These are phyloP conservation scores for Akanthomyces uredinophilus DNA, from an alignment of 2,329 filamentous ascomycete species.

Conservation along the genomic window DNA sequence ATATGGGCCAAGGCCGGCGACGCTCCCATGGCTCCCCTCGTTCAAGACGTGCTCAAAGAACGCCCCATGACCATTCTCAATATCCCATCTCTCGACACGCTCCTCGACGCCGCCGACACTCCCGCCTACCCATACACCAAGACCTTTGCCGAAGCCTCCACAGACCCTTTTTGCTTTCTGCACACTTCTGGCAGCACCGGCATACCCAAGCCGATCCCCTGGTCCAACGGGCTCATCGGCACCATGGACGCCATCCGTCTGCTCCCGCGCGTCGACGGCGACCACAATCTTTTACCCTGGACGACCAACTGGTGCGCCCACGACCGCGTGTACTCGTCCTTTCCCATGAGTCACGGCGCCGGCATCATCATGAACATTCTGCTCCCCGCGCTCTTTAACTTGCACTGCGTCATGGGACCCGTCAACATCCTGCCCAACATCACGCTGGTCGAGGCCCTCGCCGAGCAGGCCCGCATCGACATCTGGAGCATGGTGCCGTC, in stretches of 20 bases:
- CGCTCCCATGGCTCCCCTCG: conserved; percentile 16
- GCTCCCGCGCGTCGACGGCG: conserved; percentile 28
- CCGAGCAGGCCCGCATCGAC: conserved; percentile 30
- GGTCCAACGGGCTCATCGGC: conserved; percentile 28
- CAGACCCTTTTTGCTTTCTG: conserved; percentile 33
- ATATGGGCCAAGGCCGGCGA: conserved; percentile 26
- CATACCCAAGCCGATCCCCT: conserved; percentile 35
- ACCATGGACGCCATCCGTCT: conserved; percentile 34
- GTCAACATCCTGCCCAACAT: conserved; percentile 31
- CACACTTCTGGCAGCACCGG: conserved; percentile 41
- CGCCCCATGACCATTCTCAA: conserved; percentile 25
- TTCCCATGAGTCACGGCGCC: conserved; percentile 34
- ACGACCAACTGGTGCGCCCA: conserved; percentile 25
- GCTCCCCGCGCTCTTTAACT: conserved; percentile 30
- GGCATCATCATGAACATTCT: conserved; percentile 38
- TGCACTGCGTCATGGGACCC: conserved; percentile 34
- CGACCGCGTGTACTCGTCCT: conserved; percentile 30
- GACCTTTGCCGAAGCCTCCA: conserved; percentile 27
- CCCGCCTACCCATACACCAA: conserved; percentile 27
- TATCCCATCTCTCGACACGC: conserved; percentile 25
- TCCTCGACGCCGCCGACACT: conserved; percentile 20
- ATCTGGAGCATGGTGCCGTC: conserved; percentile 36
- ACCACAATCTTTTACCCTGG: conserved; percentile 25
- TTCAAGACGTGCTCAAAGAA: conserved; percentile 22
- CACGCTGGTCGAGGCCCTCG: conserved; percentile 28